A percentile compares a stretch with the other conserved stretches of the same genome.
Conservation (phyloP, 176 grass and related monocot species). For the Chrysopogon serrulatus region DNA sequence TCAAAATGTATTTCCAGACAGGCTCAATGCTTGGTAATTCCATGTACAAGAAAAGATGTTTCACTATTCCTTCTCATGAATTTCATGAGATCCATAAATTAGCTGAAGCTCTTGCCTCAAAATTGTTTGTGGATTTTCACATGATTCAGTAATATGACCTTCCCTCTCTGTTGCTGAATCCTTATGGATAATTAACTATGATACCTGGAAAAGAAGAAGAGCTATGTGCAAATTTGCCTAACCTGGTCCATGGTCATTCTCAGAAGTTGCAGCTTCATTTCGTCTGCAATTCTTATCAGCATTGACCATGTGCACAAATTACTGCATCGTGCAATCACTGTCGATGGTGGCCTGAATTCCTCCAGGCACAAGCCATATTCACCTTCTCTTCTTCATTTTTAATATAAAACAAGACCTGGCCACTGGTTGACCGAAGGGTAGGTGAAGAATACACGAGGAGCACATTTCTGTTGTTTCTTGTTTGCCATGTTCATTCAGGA, state of each 20-base stretch:
- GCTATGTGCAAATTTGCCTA: neutral
- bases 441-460: neutral
- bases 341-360: neutral
- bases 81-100: neutral
- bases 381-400: neutral
- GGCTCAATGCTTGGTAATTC: neutral
- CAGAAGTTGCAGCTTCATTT: neutral
- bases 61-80: neutral
- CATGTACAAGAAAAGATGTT: neutral
- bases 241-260: neutral
- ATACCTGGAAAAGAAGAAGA: neutral
- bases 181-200: neutral
- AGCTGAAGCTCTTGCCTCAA: neutral
- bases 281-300: neutral
- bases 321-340: neutral
- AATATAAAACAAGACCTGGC: slow-evolving; percentile 2
- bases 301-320: neutral
- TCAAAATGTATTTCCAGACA: neutral
- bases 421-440: neutral
- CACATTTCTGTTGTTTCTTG: neutral
- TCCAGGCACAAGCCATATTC: neutral
- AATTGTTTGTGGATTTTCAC: neutral
- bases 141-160: neutral
- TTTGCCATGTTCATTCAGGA: slow-evolving; percentile 9
- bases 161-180: neutral